Evolutionary conservation across 345 rosid genomes (phyloP).

Genomic region (Lepidium didymum): DNA sequence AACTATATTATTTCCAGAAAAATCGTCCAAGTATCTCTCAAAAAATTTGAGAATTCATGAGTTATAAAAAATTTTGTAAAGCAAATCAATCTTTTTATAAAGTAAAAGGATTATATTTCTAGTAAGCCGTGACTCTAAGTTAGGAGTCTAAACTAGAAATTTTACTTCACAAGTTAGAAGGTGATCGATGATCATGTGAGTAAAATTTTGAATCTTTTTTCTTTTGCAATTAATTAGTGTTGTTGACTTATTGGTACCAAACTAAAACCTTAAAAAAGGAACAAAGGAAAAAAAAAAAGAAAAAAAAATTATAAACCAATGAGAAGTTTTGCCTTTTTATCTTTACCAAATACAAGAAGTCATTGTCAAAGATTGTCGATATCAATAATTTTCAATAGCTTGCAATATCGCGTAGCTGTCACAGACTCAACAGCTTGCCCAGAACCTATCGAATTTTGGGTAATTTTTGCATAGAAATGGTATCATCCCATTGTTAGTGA

Average conservation of each 20-base stretch:
- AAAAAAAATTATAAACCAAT: slow-evolving; percentile 17
- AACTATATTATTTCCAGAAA: too few species aligned
- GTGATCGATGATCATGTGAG: neutral
- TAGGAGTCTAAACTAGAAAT: neutral
- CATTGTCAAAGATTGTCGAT: slow-evolving; percentile 32
- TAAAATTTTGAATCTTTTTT: neutral
- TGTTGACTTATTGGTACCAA: slow-evolving; percentile 28
- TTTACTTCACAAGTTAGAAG: slow-evolving; percentile 8
- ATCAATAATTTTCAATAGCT: slow-evolving; percentile 32
- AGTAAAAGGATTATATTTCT: neutral
- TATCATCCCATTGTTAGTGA: slow-evolving; percentile 31
- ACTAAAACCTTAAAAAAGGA: slow-evolving; percentile 24
- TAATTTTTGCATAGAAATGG: slow-evolving; percentile 28
- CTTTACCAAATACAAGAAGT: slow-evolving; percentile 17
- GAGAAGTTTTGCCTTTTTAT: slow-evolving; percentile 6
- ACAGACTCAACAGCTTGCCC: slow-evolving; percentile 29
- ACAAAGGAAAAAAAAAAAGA: neutral
- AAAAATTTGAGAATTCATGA: too few species aligned
- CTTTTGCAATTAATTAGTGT: slow-evolving; percentile 17
- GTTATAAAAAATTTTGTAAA: too few species aligned
- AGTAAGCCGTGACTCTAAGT: neutral
- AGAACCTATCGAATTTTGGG: slow-evolving; percentile 28
- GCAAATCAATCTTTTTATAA: neutral
- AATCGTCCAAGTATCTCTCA: too few species aligned
- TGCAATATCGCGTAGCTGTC: slow-evolving; percentile 34